Base-by-base conservation (phyloP, 176 grass and related monocot genomes). In the Eragrostis curvula region DNA sequence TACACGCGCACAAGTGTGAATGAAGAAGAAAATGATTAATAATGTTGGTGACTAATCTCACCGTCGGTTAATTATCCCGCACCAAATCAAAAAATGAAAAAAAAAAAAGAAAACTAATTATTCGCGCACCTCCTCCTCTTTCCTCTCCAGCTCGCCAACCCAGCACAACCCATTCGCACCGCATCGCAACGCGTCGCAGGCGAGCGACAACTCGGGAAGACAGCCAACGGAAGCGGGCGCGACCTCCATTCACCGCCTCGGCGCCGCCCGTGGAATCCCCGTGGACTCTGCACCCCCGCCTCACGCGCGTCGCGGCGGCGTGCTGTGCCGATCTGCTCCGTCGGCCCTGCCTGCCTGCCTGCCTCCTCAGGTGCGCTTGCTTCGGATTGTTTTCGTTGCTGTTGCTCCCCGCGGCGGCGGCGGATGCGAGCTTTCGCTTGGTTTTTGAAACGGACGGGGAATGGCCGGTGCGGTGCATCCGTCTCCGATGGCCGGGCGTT, bases 361-460 rank as follows among this genome's bases (percentile, higher is more conserved):
- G 32, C 56, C 78, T 81, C 71, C 82, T 70, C 87, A 81, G 87
- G 87, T 85, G 68, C 76, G 61, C 36, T 21, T 9, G 17, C 77
- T 13, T 39, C 40, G 32, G 77, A 12, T 45, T 11, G 40, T 13
- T n/a, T 3, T 12, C 1, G 50, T 5, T 21, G n/a, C 12, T 15
- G 9, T 41, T 5, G 51, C 47, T 8, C 6, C 46, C n/a, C 23
- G 29, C 3, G 23, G 7, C 20, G 32, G 9, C 5, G 52, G 18
- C 7, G 7, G 65, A 40, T 62, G 17, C 29, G 47, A 27, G 70
- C 25, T 15, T 7, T 39, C 9, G 74, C 10, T 43, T 21, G 21
- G 66, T 5, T 9, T 51, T 14, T 15, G 8, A 23, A 55, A 29
- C 32, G 15, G 27, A 8, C 40, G 39, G 11, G 28, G 39, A 84